Evolutionary conservation across 164 flowering plant genomes (phyloP), one percentile per base, ranked within the genome.

Genomic region (Umbilicus rupestris): DNA sequence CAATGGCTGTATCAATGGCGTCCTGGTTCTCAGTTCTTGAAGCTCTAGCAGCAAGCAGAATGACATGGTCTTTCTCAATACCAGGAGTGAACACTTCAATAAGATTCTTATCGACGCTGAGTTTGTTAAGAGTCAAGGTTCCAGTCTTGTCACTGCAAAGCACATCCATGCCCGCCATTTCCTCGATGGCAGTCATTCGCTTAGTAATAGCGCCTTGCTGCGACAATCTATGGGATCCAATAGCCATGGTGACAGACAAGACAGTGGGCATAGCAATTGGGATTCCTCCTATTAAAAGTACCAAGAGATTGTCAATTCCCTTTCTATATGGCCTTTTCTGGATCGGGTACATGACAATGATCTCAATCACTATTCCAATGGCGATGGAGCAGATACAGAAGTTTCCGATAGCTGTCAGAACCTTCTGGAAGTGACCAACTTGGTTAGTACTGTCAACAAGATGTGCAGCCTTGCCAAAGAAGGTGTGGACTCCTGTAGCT

Each of bases 391-490:
- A 52, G 16, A 52, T 52, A 24, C 58, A 52, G 58, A 39, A 83
- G 79, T 81, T 83, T 9, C 84, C 86, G 46, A 83, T 81, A 28
- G 86, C 75, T 0, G 81, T 81, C 72, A 83, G 31, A 70, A 82
- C 85, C 79, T 77, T 75, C 64, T 83, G 86, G 78, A 83, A 83
- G 69, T 83, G 86, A 2, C 86, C 86, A 10, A 66, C 76, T 47
- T 81, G 74, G 24, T 81, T 71, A 28, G 86, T 83, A 76, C 78
- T 81, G 70, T 83, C 86, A 15, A 83, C 86, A 28, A 83, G 77
- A 67, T 83, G 86, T 55, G 86, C 86, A 64, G 86, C 86, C 68
- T 81, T 83, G 1, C 86, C 86, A 46, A 82, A 82, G 77, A 82
- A 82, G 30, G 86, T 77, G 62, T 81, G 80, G 29, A 82, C 80